These are phyloP conservation scores for Pterocarpus santalinus DNA, from an alignment of 306 rosid species.

Conservation along the genomic window DNA sequence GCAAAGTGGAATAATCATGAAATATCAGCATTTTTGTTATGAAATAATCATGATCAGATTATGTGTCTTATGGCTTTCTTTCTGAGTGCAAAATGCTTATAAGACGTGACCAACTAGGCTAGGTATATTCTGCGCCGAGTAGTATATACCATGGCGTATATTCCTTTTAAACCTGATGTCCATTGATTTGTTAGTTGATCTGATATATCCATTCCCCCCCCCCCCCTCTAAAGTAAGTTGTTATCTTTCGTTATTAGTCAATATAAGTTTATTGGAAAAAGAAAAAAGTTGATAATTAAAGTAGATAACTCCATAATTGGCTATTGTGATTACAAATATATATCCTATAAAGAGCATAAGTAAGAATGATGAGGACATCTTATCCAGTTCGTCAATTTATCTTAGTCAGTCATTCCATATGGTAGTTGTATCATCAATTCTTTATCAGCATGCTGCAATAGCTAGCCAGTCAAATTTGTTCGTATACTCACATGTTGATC, in stretches of 20 bases:
- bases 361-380: neutral
- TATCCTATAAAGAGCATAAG: neutral
- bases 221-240: too few relatives aligned
- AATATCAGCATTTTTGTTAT: conserved; percentile 14
- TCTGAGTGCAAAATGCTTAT: conserved; percentile 8
- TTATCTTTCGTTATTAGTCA: neutral
- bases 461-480: too few relatives aligned
- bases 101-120: conserved; percentile 40
- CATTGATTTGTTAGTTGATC: neutral
- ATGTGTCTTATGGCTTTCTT: neutral
- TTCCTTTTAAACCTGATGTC: conserved; percentile 42
- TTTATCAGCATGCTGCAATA: too few relatives aligned
- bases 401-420: neutral
- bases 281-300: neutral
- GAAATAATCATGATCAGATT: conserved; percentile 37
- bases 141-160: neutral
- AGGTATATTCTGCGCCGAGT: conserved; percentile 24
- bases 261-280: neutral
- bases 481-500: too few relatives aligned
- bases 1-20: neutral
- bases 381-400: neutral
- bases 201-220: neutral
- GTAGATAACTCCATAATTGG: conserved; percentile 22
- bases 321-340: conserved; percentile 8
- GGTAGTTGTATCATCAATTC: neutral